These are phyloP conservation scores for Prorocentrum cordatum DNA, from an alignment of 169 alveolate species.

Conservation along the genomic window DNA sequence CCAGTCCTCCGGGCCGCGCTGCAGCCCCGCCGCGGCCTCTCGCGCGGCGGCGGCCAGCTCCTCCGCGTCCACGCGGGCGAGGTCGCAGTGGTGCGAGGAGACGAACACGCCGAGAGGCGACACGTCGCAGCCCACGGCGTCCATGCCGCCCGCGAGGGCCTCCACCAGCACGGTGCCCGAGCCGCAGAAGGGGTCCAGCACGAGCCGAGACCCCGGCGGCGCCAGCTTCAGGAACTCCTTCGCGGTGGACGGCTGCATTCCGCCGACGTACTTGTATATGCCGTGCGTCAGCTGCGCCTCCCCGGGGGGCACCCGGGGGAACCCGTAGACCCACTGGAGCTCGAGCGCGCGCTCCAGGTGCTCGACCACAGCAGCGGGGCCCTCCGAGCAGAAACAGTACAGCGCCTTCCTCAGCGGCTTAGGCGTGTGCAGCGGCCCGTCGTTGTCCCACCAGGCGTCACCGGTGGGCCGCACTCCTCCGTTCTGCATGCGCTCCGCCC, in stretches of 20 bases:
- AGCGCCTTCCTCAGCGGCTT: background rate
- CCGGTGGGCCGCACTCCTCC: too few species aligned
- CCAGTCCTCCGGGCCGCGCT: too few species aligned
- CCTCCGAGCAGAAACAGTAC: background rate
- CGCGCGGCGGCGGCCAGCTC: background rate
- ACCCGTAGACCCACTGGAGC: background rate
- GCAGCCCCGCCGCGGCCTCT: background rate
- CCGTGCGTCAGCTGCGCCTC: background rate
- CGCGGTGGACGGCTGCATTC: slow-evolving; percentile 9
- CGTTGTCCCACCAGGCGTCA: too few species aligned
- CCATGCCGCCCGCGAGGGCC: slow-evolving; percentile 12
- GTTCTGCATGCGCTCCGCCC: too few species aligned
- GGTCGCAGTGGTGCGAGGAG: slow-evolving; percentile 8
- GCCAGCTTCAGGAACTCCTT: background rate
- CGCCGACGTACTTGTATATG: background rate
- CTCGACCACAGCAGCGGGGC: background rate
- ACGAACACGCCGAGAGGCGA: slow-evolving; percentile 23
- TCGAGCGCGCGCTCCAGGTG: background rate
- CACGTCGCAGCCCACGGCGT: slow-evolving; percentile 9
- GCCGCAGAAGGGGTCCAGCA: slow-evolving; percentile 42
- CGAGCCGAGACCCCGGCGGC: too few species aligned
- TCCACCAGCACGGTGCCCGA: slow-evolving; percentile 41
- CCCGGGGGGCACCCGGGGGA: background rate
- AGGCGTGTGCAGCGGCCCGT: too few species aligned
- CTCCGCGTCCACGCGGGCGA: background rate